Conservation (phyloP, 768 basidiomycete species). For the Nidularia pulvinata region DNA sequence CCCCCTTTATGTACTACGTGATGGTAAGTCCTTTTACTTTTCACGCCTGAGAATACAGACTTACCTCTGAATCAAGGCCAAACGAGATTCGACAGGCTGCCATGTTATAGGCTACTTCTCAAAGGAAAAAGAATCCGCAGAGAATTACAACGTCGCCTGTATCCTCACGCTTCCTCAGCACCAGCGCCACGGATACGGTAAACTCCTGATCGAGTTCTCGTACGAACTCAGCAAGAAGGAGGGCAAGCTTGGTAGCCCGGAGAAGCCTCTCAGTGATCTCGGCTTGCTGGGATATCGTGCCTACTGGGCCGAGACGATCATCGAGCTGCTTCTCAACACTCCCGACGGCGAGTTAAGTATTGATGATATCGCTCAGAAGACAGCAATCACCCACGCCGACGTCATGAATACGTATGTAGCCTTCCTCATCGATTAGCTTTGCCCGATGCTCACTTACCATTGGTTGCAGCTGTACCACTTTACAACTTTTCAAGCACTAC, state of each 20-base stretch:
- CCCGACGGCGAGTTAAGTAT: conserved; percentile 85
- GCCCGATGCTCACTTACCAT: conserved; percentile 3
- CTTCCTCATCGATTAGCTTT: conserved; percentile 5
- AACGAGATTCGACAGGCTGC: conserved; percentile 87
- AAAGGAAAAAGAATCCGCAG: conserved; percentile 98
- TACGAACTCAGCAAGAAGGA: conserved; percentile 98
- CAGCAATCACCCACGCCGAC: conserved; percentile 93
- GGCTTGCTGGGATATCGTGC: conserved; percentile 92
- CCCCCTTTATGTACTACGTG: conserved; percentile 99
- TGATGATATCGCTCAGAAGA: conserved; percentile 97
- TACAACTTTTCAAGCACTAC: conserved; percentile 95
- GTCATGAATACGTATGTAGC: conserved; percentile 95
- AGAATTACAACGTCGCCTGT: conserved; percentile 98
- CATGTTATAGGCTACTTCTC: conserved; percentile 99
- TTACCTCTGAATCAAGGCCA: conserved; percentile 45
- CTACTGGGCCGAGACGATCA: conserved; percentile 97
- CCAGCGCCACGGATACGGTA: conserved; percentile 95
- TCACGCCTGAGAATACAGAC: not conserved
- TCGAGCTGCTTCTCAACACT: conserved; percentile 79
- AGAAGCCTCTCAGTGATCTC: conserved; percentile 96
- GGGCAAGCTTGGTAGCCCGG: conserved; percentile 93
- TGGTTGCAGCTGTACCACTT: conserved; percentile 78
- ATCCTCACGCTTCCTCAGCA: conserved; percentile 98
- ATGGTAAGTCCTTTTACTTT: conserved; percentile 60
- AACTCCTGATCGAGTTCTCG: conserved; percentile 95